Evolutionary conservation across 345 rosid genomes (phyloP), one percentile per base, ranked within the genome.

Genomic region (Gossypium mustelinum): DNA sequence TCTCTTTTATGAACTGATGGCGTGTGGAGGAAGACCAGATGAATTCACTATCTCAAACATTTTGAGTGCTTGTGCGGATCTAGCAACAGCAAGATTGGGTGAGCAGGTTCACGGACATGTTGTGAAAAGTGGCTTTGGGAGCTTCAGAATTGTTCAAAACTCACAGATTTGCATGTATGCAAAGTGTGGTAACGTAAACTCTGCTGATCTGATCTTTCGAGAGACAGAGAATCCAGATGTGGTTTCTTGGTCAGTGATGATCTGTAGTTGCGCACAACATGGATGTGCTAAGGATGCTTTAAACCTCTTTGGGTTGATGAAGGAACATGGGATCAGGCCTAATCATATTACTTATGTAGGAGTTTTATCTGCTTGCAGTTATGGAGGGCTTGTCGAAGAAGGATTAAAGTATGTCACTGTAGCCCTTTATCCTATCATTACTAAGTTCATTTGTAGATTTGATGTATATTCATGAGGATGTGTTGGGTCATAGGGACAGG

Each of bases 221-320:
- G 85, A 84, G 77, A 83, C 74, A 18, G 18, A 82, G 75, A 27
- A 77, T 73, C 91, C 84, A 41, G 87, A 84, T 25, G 71, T 81
- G 64, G 85, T 83, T 57, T 81, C 90, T 72, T 88, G 83, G 85
- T 84, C 91, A 9, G 85, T 82, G 60, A 84, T 86, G 86, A 81
- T 88, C 74, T 80, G 79, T 69, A 78, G 86, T 66, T 76, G 72
- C 70, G 88, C 89, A 8, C 86, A 84, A 73, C 89, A 88, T 62
- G 91, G 91, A 22, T 76, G 48, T 61, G 85, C 81, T 43, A 65
- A 34, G 17, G 80, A 84, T 7, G 89, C 91, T 45, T 64, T 86
- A 17, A 16, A 54, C 6, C 68, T 86, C 65, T 86, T 88, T 48
- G 82, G 82, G 12, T 61, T 68, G 20, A 86, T 88, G 89, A 83